A percentile compares a stretch with the other conserved stretches of the same genome.
These are phyloP conservation scores for Leccinum longicurvipes DNA, from an alignment of 768 basidiomycete genomes.

Conservation along the genomic window DNA sequence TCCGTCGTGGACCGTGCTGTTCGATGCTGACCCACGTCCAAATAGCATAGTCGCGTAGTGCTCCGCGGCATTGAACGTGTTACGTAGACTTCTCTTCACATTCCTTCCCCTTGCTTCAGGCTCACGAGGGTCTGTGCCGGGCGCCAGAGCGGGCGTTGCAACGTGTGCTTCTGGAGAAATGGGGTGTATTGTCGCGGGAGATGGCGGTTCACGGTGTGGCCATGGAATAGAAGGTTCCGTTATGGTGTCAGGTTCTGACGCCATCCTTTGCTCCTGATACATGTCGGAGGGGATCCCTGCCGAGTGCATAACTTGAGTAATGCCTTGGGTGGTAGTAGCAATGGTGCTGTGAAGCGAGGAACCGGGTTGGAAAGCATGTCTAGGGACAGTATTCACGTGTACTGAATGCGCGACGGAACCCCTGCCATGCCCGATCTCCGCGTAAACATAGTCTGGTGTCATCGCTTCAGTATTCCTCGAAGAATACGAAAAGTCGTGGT, in stretches of 20 bases:
- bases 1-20: slow-evolving; percentile 20
- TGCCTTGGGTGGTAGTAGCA: slow-evolving; percentile 28
- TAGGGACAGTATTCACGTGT: slow-evolving; percentile 16
- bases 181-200: slow-evolving; percentile 32
- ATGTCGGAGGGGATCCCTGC: slow-evolving; percentile 27
- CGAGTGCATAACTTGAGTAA: slow-evolving; percentile 36
- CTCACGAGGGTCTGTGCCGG: slow-evolving; percentile 27
- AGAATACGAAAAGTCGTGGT: slow-evolving; percentile 43
- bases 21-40: slow-evolving; percentile 43
- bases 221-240: slow-evolving; percentile 33
- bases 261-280: slow-evolving; percentile 13
- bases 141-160: slow-evolving; percentile 32
- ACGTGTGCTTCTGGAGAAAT: slow-evolving; percentile 40
- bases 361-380: slow-evolving; percentile 24
- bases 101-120: slow-evolving; percentile 53
- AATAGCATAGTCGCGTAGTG: slow-evolving; percentile 68
- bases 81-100: slow-evolving; percentile 63
- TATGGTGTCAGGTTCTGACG: slow-evolving; percentile 10
- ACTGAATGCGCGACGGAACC: slow-evolving; percentile 36
- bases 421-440: slow-evolving; percentile 74
- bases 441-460: slow-evolving; percentile 72
- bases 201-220: slow-evolving; percentile 44
- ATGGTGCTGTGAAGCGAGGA: slow-evolving; percentile 19
- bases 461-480: slow-evolving; percentile 50
- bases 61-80: slow-evolving; percentile 67